phyloP scores from a whole-genome alignment of 1,139 yeast genomes.

The Hyphopichia burtonii region DNA sequence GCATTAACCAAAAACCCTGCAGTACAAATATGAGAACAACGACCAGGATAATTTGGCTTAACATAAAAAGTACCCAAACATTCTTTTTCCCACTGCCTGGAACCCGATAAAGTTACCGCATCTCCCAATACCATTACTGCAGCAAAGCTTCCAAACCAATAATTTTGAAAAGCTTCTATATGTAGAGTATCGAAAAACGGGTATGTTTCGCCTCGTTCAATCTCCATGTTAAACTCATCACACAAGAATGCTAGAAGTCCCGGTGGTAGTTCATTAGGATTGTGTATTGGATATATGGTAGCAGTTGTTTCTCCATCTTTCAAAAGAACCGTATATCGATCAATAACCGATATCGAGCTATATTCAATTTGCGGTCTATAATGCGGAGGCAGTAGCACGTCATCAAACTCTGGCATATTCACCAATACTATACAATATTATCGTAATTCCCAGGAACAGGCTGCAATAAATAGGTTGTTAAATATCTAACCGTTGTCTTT shows the following conservation, averaged over 20 bases:
- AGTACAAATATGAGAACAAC: slow-evolving; percentile 91
- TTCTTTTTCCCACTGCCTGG: slow-evolving; percentile 83
- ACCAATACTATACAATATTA: too few relatives aligned
- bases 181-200: slow-evolving; percentile 80
- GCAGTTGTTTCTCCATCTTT: slow-evolving; percentile 92
- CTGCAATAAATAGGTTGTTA: slow-evolving; percentile 1
- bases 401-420: slow-evolving; percentile 40
- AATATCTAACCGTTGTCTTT: not conserved
- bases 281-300: slow-evolving; percentile 81
- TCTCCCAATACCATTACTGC: slow-evolving; percentile 87
- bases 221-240: slow-evolving; percentile 92
- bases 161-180: slow-evolving; percentile 68
- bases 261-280: slow-evolving; percentile 64
- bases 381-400: slow-evolving; percentile 30
- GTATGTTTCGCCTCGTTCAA: slow-evolving; percentile 83
- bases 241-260: slow-evolving; percentile 78
- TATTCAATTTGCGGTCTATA: slow-evolving; percentile 35
- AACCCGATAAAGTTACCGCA: slow-evolving; percentile 54
- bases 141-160: slow-evolving; percentile 87
- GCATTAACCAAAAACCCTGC: slow-evolving; percentile 88
- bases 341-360: slow-evolving; percentile 30
- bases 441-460: too few relatives aligned
- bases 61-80: slow-evolving; percentile 83
- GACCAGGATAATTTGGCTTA: slow-evolving; percentile 88
- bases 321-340: slow-evolving; percentile 63